Evolutionary conservation across 495 filamentous ascomycete species (phyloP).

Genomic region (Xylaria sp.): DNA sequence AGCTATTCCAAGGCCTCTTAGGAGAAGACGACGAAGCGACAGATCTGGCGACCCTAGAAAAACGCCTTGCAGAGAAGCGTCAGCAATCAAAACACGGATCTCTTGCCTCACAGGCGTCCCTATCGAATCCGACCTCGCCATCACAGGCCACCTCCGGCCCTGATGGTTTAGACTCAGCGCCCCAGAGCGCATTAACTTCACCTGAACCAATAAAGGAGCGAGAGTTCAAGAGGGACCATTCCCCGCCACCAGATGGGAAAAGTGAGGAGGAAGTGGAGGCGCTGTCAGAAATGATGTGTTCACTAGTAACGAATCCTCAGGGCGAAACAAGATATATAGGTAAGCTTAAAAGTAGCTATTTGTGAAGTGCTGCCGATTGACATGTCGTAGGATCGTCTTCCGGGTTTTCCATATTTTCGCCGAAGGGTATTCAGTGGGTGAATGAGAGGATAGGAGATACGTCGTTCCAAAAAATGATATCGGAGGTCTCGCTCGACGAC

Average conservation of each 20-base stretch:
- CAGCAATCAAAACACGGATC: slow-evolving; percentile 53
- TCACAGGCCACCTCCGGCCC: slow-evolving; percentile 51
- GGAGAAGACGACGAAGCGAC: slow-evolving; percentile 85
- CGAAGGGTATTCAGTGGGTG: slow-evolving; percentile 98
- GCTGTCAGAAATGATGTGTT: slow-evolving; percentile 98
- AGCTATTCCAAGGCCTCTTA: slow-evolving; percentile 62
- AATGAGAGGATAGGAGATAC: slow-evolving; percentile 96
- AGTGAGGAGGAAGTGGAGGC: slow-evolving; percentile 79
- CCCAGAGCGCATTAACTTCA: slow-evolving; percentile 66
- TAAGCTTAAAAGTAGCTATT: slow-evolving; percentile 49
- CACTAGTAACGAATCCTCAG: slow-evolving; percentile 94
- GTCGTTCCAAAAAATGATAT: slow-evolving; percentile 96
- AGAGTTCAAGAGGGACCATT: slow-evolving; percentile 37
- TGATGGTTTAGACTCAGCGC: slow-evolving; percentile 61
- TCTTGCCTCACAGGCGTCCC: slow-evolving; percentile 46
- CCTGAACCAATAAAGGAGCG: slow-evolving; percentile 63
- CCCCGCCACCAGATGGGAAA: slow-evolving; percentile 44
- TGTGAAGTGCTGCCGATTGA: slow-evolving; percentile 32
- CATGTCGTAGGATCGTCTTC: slow-evolving; percentile 82
- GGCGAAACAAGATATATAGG: slow-evolving; percentile 97
- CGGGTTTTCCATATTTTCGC: slow-evolving; percentile 97
- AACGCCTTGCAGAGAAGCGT: slow-evolving; percentile 73
- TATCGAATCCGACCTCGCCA: slow-evolving; percentile 54
- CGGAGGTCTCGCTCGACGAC: slow-evolving; percentile 78
- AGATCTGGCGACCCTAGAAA: slow-evolving; percentile 87